These are phyloP conservation scores for Alternaria novae-zelandiae DNA, from an alignment of 2,329 filamentous ascomycete species.

Conservation along the genomic window DNA sequence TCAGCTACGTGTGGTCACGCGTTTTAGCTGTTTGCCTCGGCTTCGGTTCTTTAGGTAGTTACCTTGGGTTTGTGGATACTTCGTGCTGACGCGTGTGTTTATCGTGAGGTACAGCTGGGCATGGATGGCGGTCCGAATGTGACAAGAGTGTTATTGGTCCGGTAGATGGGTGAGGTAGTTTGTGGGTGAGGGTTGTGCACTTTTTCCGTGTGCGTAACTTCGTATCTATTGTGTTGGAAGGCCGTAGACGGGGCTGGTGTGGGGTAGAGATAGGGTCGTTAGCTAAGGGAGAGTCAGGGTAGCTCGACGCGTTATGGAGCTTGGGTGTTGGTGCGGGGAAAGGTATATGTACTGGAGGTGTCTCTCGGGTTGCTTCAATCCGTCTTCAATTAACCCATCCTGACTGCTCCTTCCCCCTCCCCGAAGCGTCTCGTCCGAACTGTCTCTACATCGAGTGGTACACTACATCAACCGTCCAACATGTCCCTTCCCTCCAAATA, in stretches of 20 bases:
- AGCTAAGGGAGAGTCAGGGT: neutral
- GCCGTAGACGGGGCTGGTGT: neutral
- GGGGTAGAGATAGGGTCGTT: neutral
- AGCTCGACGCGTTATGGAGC: neutral
- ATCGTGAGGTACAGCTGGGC: neutral
- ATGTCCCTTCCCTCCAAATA: conserved; percentile 60
- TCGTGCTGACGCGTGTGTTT: neutral
- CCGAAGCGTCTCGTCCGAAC: neutral
- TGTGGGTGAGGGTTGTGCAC: neutral
- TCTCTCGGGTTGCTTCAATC: neutral
- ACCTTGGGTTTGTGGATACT: neutral
- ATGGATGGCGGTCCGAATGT: neutral
- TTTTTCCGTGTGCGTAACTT: neutral
- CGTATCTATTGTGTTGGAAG: neutral
- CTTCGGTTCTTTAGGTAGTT: neutral
- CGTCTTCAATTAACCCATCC: neutral
- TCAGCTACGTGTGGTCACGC: neutral
- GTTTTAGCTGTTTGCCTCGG: neutral
- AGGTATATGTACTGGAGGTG: neutral
- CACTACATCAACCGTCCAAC: neutral
- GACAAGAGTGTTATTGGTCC: neutral
- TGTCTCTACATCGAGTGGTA: neutral
- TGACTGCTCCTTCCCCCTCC: neutral
- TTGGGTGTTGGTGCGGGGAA: neutral
- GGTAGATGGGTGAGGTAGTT: neutral